Conservation (phyloP, 2,329 filamentous ascomycete genomes). For the Teratosphaeria nubilosa region DNA sequence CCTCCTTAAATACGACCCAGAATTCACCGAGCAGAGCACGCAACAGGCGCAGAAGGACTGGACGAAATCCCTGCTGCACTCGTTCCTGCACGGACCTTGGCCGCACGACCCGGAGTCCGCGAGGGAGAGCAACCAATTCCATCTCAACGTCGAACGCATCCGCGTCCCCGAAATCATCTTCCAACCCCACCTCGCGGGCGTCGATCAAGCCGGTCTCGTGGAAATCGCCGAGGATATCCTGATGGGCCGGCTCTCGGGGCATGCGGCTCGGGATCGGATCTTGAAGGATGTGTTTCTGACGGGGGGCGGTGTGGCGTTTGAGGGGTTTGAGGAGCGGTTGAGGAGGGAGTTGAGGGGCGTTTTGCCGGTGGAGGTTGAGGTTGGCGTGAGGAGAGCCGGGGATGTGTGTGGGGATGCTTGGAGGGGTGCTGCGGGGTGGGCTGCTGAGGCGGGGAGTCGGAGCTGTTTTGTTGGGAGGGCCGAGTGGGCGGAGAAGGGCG, state of each 20-base stretch:
- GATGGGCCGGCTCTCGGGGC: constrained; percentile 58
- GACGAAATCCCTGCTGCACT: constrained; percentile 84
- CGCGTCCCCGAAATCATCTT: constrained; percentile 98
- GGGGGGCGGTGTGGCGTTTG: constrained; percentile 82
- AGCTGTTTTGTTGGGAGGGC: constrained; percentile 59
- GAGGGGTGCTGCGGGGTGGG: constrained; percentile 86
- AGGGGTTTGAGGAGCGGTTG: constrained; percentile 76
- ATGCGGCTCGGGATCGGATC: constrained; percentile 54
- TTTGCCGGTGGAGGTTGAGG: constrained; percentile 56
- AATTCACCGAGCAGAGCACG: constrained; percentile 86
- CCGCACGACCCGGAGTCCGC: constrained; percentile 75
- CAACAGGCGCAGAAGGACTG: constrained; percentile 88
- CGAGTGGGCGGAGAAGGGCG: constrained; percentile 5
- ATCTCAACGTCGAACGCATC: constrained; percentile 99
- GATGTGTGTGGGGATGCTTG: constrained; percentile 82
- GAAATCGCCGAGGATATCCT: constrained; percentile 89
- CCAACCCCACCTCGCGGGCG: constrained; percentile 94
- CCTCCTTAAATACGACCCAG: constrained; percentile 73
- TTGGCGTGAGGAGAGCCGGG: constrained; percentile 62
- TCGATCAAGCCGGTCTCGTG: constrained; percentile 88
- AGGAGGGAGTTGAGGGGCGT: constrained; percentile 61
- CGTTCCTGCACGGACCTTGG: constrained; percentile 78
- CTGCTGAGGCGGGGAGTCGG: constrained; percentile 40
- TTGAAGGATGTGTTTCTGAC: constrained; percentile 85
- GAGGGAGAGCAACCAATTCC: constrained; percentile 73